Evolutionary conservation across 371 early-diverging fungal genomes (phyloP).

Genomic region (Lichtheimia ramosa): DNA sequence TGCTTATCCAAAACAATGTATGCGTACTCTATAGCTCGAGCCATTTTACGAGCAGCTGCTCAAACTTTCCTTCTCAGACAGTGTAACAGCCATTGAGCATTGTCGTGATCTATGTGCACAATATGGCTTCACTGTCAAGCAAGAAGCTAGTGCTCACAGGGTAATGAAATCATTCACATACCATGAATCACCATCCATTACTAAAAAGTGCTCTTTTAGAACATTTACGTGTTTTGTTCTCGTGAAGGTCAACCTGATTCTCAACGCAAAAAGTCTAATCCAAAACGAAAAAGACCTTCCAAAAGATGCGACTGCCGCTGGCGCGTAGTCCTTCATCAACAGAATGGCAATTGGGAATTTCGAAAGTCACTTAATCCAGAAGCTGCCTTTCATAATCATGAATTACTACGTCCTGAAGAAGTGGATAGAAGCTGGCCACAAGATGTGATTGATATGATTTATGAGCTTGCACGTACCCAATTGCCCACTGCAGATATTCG

Average conservation of each 20-base stretch:
- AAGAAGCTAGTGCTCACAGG: conserved; percentile 23
- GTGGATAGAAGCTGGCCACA: conserved; percentile 62
- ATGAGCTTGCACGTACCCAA: conserved; percentile 45
- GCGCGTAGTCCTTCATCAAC: conserved; percentile 57
- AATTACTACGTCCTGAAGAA: conserved; percentile 53
- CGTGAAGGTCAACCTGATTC: conserved; percentile 59
- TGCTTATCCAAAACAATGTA: no score
- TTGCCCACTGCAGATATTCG: conserved; percentile 58
- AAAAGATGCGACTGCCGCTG: conserved; percentile 61
- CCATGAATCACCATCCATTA: neutral
- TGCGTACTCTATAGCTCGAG: conserved; percentile 3
- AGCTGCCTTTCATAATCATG: conserved; percentile 59
- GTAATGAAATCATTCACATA: neutral
- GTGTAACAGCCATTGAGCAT: conserved; percentile 34
- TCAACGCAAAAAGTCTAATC: conserved; percentile 45
- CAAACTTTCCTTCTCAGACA: conserved; percentile 19
- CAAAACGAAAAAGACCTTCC: conserved; percentile 50
- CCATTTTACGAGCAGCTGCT: conserved; percentile 18
- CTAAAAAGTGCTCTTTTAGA: conserved; percentile 27
- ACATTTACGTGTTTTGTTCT: conserved; percentile 61
- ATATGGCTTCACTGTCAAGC: conserved; percentile 40
- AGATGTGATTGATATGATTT: conserved; percentile 55
- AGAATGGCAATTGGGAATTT: conserved; percentile 57
- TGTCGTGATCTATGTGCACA: conserved; percentile 36
- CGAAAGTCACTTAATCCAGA: conserved; percentile 62